Evolutionary conservation across 164 flowering plant species (phyloP), one percentile per base, ranked within the genome.

Genomic region (Chloranthus sessilifolius): DNA sequence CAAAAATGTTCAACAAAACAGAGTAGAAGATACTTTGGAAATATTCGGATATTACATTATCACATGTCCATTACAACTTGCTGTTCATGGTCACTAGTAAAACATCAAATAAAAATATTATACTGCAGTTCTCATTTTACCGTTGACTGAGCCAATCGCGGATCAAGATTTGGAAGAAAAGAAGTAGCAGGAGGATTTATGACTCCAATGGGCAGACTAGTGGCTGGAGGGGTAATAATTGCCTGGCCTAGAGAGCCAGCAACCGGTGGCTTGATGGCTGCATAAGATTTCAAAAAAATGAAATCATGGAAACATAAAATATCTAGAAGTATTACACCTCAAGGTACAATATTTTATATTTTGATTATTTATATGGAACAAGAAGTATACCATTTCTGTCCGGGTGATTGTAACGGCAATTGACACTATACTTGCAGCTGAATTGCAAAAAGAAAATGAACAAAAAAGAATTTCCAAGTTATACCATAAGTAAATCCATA

Each of bases 371-470:
- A n/a, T n/a, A n/a, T n/a, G n/a, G n/a, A n/a, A n/a, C n/a, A n/a
- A n/a, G 30, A 34, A 35, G 38, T 64, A 43, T 70, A 88, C 96
- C 76, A 61, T 52, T 40, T 52, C 81, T 54, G 21, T 88, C 91
- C 36, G 97, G 97, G 68, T 88, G 97, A 67, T 74, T 88, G 61
- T 71, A 85, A 43, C 97, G 89, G 60, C 97, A 88, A 26, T 74
- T 78, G 33, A 71, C 62, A 31, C 96, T 88, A 75, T 86, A 92
- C 65, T 92, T 92, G 76, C 99, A 92, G 74, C 99, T 92, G 75
- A 52, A 54, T 30, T 19, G 24, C 7, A 40, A 35, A 24, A 15
- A 21, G 19, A 28, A 50, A 49, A 31, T 15, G 3, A 33, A 55
- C 6, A 31, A 8, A 1, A 40, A 8, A 34, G 45, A 9, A 35